Conservation (phyloP, 257 asterid genomes). For the Marsdenia floribunda region DNA sequence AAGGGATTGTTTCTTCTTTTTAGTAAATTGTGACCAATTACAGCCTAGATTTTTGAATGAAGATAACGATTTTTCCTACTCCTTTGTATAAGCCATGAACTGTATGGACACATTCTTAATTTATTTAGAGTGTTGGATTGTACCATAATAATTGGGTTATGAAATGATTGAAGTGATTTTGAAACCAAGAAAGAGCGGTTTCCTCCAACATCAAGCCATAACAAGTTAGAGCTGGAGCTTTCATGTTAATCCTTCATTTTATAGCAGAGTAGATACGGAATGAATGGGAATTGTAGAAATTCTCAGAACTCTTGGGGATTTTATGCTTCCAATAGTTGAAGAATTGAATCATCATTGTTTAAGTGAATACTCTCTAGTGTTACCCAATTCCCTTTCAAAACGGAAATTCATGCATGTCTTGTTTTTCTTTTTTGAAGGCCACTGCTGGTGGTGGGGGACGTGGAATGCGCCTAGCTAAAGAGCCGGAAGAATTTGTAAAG, state of each 20-base stretch:
- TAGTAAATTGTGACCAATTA: too few relatives aligned
- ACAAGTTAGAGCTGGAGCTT: background rate
- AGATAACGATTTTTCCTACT: background rate
- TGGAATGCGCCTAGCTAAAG: slow-evolving; percentile 99
- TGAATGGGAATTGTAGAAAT: background rate
- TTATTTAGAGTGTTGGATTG: background rate
- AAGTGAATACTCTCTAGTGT: background rate
- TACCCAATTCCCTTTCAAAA: background rate
- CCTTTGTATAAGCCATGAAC: background rate
- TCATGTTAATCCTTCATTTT: background rate
- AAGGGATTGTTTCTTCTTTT: too few relatives aligned
- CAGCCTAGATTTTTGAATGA: background rate
- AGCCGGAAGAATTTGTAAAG: slow-evolving; percentile 90
- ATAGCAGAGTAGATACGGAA: background rate
- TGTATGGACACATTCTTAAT: background rate
- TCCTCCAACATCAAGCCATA: background rate
- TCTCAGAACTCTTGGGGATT: background rate
- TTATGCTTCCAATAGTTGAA: background rate
- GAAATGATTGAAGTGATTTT: background rate
- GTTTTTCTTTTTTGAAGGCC: slow-evolving; percentile 51
- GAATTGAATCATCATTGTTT: background rate
- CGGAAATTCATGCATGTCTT: slow-evolving; percentile 12
- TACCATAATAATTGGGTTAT: background rate
- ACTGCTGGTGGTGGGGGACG: slow-evolving; percentile 99
- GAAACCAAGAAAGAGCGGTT: background rate